Evolutionary conservation across 2,329 filamentous ascomycete species (phyloP).

Genomic region (Exserohilum turcica): DNA sequence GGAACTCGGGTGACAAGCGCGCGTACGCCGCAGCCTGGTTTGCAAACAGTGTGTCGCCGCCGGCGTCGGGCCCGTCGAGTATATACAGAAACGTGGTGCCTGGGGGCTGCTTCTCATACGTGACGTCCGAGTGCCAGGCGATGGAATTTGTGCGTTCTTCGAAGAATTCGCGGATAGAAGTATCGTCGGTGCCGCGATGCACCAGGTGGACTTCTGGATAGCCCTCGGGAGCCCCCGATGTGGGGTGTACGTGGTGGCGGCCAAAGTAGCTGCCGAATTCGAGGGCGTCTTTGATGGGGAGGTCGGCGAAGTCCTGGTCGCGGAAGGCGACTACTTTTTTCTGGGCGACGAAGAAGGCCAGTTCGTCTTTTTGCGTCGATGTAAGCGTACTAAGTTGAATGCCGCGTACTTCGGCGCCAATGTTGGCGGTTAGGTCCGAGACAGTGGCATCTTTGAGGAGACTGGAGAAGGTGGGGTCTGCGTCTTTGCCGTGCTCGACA

Average conservation of each 20-base stretch:
- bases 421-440: conserved; percentile 71
- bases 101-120: conserved; percentile 85
- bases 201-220: conserved; percentile 79
- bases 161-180: conserved; percentile 66
- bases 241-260: conserved; percentile 80
- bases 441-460: conserved; percentile 63
- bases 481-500: conserved; percentile 76
- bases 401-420: conserved; percentile 73
- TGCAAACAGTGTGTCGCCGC: conserved; percentile 84
- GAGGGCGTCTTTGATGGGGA: conserved; percentile 72
- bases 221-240: conserved; percentile 74
- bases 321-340: conserved; percentile 79
- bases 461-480: conserved; percentile 71
- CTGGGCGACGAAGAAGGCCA: conserved; percentile 75
- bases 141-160: conserved; percentile 75
- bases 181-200: conserved; percentile 71
- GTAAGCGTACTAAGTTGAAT: conserved; percentile 73
- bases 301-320: conserved; percentile 68
- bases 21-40: conserved; percentile 82
- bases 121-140: conserved; percentile 88
- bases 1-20: conserved; percentile 77
- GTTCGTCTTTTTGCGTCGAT: conserved; percentile 73
- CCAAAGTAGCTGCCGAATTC: conserved; percentile 77
- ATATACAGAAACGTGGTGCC: conserved; percentile 89
- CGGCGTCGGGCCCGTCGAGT: conserved; percentile 78